phyloP scores from a whole-genome alignment of 2,329 filamentous ascomycete genomes.

The Achaetomium macrosporum region DNA sequence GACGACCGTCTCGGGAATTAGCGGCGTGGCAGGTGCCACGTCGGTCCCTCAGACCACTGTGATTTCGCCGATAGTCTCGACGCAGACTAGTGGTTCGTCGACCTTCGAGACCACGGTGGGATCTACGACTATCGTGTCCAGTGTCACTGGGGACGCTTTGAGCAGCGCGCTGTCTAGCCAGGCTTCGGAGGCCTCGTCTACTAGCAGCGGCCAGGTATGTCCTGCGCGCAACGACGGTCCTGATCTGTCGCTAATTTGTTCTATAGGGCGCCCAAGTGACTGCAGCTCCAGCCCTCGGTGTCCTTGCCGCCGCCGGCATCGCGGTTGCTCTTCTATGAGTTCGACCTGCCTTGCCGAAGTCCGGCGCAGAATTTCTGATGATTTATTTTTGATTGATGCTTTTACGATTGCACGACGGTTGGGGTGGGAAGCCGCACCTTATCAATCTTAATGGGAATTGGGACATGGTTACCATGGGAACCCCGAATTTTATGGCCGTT shows the following conservation, averaged over 20 bases:
- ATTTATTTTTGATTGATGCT: conserved; percentile 17
- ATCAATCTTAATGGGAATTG: conserved; percentile 23
- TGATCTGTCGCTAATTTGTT: neutral
- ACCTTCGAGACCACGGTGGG: conserved; percentile 25
- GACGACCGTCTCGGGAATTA: conserved; percentile 31
- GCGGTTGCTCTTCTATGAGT: conserved; percentile 44
- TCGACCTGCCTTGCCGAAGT: neutral
- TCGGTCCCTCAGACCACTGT: conserved; percentile 16
- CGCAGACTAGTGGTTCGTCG: conserved; percentile 13
- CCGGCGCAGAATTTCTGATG: conserved; percentile 6
- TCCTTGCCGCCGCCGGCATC: conserved; percentile 45
- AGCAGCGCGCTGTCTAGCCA: conserved; percentile 23
- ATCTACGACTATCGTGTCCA: conserved; percentile 20
- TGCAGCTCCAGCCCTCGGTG: conserved; percentile 38
- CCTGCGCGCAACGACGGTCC: neutral
- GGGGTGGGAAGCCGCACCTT: conserved; percentile 14
- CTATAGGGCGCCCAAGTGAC: conserved; percentile 36
- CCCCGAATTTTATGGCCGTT: conserved; percentile 13
- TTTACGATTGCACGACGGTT: conserved; percentile 17
- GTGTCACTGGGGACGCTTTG: conserved; percentile 21
- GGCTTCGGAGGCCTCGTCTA: conserved; percentile 13
- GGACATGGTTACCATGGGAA: conserved; percentile 16
- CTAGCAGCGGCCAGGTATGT: conserved; percentile 28
- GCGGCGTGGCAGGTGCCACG: conserved; percentile 21
- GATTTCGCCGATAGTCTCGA: conserved; percentile 16